phyloP scores from a whole-genome alignment of 768 basidiomycete species.

The Suillus subluteus region DNA sequence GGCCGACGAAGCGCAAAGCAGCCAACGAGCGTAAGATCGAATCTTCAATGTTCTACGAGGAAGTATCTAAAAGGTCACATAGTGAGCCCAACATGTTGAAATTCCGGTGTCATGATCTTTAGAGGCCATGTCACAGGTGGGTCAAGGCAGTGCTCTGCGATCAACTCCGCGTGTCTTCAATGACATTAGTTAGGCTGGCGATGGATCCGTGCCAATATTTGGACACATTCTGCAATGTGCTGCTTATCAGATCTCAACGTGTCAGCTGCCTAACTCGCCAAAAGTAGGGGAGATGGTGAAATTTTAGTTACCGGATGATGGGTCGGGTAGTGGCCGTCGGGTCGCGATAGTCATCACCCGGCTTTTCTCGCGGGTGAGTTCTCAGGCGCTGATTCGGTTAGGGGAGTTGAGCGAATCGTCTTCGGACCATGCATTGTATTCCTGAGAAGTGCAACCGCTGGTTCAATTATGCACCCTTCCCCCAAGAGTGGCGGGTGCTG shows the following conservation, averaged over 20 bases:
- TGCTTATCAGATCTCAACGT: neutral
- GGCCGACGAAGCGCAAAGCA: neutral
- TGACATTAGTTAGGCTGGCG: neutral
- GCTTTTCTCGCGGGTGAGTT: neutral
- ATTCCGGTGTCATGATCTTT: neutral
- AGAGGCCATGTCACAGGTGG: neutral
- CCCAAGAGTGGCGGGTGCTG: neutral
- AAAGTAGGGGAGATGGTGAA: neutral
- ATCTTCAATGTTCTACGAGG: neutral
- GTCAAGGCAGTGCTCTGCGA: neutral
- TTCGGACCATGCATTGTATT: neutral
- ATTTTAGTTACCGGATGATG: neutral
- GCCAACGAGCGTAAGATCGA: neutral
- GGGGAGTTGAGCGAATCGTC: neutral
- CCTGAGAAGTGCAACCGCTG: neutral
- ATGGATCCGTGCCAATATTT: neutral
- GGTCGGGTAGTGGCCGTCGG: neutral
- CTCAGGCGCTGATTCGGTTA: neutral
- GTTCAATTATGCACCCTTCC: neutral
- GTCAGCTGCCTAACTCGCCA: neutral
- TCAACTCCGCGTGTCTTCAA: neutral
- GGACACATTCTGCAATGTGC: neutral
- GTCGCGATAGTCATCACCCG: neutral
- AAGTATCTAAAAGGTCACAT: neutral
- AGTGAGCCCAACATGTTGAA: neutral